phyloP scores from a whole-genome alignment of 352 stramenopile genomes.

The Globisporangium nunn region DNA sequence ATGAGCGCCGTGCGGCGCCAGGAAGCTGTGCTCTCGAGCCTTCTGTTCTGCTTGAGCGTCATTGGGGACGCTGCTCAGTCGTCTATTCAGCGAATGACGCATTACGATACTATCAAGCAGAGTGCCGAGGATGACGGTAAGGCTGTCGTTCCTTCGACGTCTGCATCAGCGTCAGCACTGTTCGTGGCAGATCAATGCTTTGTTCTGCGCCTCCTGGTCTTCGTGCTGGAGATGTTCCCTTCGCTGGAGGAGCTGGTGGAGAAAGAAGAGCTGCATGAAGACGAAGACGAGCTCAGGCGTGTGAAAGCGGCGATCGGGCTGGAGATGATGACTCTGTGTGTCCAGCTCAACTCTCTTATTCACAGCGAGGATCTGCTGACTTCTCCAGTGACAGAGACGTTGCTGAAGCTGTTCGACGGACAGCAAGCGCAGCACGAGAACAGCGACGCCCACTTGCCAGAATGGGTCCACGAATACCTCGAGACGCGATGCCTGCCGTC shows the following conservation, averaged over 20 bases:
- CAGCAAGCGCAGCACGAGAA: not conserved
- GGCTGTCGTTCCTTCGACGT: not conserved
- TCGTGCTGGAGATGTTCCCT: conserved; percentile 51
- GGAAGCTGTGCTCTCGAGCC: conserved; percentile 40
- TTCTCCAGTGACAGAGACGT: conserved; percentile 1
- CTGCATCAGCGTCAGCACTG: not conserved
- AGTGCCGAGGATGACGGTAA: not conserved
- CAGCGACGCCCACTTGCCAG: conserved; percentile 16
- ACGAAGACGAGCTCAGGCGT: conserved; percentile 48
- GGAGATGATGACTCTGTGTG: conserved; percentile 43
- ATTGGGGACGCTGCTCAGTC: conserved; percentile 29
- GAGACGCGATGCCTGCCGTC: conserved; percentile 30
- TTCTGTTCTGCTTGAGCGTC: conserved; percentile 49
- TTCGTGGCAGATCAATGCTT: conserved; percentile 38
- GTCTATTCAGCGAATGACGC: conserved; percentile 29
- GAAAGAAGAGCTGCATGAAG: conserved; percentile 62
- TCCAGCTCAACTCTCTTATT: conserved; percentile 40
- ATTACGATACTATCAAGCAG: not conserved
- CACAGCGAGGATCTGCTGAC: conserved; percentile 13
- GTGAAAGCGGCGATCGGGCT: conserved; percentile 37
- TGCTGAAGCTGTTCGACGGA: conserved; percentile 13
- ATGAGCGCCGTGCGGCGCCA: conserved; percentile 36
- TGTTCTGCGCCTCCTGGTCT: conserved; percentile 52
- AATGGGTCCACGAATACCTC: conserved; percentile 53
- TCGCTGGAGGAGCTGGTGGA: conserved; percentile 40